phyloP scores from a whole-genome alignment of 352 stramenopile species.

The Phytopythium montanum region DNA sequence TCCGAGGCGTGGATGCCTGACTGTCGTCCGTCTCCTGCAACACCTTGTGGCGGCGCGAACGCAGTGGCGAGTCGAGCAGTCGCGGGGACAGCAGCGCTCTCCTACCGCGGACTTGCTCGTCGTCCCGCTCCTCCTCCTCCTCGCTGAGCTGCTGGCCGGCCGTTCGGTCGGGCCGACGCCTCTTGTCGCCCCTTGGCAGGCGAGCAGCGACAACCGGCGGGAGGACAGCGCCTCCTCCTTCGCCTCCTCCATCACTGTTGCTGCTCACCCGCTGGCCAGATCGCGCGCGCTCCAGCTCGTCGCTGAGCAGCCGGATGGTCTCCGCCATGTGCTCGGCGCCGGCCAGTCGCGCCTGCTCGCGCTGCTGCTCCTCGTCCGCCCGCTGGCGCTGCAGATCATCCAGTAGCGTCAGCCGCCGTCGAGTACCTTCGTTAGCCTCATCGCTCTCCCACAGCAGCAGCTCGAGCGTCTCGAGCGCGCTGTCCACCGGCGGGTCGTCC shows the following conservation, averaged over 20 bases:
- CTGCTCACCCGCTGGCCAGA: background rate
- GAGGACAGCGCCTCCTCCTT: background rate
- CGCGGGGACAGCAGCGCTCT: slow-evolving; percentile 10
- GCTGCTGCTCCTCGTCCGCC: slow-evolving; percentile 11
- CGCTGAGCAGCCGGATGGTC: slow-evolving; percentile 23
- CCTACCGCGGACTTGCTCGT: background rate
- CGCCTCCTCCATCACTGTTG: background rate
- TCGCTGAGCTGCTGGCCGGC: background rate
- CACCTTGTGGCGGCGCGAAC: slow-evolving; percentile 6
- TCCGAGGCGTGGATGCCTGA: background rate
- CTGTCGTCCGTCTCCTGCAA: slow-evolving; percentile 6
- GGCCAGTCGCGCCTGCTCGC: slow-evolving; percentile 20
- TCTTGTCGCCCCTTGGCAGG: background rate
- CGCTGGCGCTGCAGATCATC: slow-evolving; percentile 12
- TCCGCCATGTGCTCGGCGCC: slow-evolving; percentile 22
- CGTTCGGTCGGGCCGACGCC: background rate
- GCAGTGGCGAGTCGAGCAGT: slow-evolving; percentile 21
- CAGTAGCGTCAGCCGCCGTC: slow-evolving; percentile 10
- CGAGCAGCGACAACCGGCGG: background rate
- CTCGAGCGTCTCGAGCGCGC: slow-evolving; percentile 25
- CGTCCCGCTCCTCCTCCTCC: background rate
- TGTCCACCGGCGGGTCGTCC: slow-evolving; percentile 1
- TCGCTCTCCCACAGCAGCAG: slow-evolving; percentile 17
- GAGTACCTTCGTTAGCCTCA: slow-evolving; percentile 14
- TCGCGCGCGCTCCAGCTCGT: slow-evolving; percentile 13